Evolutionary conservation across 2,329 filamentous ascomycete species (phyloP), one percentile per base, ranked within the genome.

Genomic region (Xylaria sp.): DNA sequence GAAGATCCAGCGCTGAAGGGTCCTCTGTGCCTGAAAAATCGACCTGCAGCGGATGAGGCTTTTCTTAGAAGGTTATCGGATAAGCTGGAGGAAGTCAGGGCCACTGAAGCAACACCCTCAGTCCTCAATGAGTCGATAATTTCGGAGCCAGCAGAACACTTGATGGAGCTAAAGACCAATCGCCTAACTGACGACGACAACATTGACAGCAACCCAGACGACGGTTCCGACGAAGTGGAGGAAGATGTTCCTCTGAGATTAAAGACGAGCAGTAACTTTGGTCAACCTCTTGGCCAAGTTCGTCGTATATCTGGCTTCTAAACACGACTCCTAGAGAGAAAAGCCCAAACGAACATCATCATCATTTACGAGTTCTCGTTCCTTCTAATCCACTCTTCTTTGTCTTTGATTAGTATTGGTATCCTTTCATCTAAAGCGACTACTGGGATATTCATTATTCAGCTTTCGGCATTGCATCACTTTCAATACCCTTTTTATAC

Each of bases 21-120:
- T 0, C 87, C 86, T 9, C 72, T 88, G 59, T 86, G 85, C 79
- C 80, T 89, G 44, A 81, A 83, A 66, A 89, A 89, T 69, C 84
- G 86, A 67, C 86, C 86, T 0, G 85, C 84, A 1, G 82, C 86
- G 58, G 87, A 89, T 66, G 86, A 88, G 71, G 78, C 84, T 25
- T 89, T 89, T 70, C 84, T 86, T 59, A 79, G 80, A 53, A 79
- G 79, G 66, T 76, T 89, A 18, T 83, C 84, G 44, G 81, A 86
- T 73, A 88, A 85, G 74, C 81, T 89, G 2, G 81, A 85, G 66
- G 81, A 84, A 50, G 82, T 83, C 65, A 82, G 80, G 61, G 82
- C 81, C 16, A 79, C 82, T 23, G 82, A 86, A 44, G 80, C 83
- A 1, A 78, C 85, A 0, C 86, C 86, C 0, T 82, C 84, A 2